phyloP scores from a whole-genome alignment of 1,284 basidiomycete species.

The Caloboletus firmus region DNA sequence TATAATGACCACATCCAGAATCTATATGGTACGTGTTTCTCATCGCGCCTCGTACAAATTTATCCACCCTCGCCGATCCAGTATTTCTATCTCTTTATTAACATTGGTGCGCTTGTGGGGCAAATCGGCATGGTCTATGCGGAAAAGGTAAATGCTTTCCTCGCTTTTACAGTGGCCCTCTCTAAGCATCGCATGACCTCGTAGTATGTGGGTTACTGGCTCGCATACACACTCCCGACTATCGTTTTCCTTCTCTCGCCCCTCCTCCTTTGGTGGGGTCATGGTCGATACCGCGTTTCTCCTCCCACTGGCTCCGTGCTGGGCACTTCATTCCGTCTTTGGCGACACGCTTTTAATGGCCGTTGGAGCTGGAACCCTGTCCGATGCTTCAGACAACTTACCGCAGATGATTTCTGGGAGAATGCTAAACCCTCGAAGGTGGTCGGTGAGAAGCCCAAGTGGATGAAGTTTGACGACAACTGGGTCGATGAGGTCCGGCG shows the following conservation, averaged over 20 bases:
- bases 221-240: constrained; percentile 71
- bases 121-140: constrained; percentile 72
- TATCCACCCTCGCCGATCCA: constrained; percentile 23
- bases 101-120: constrained; percentile 72
- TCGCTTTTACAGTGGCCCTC: background rate
- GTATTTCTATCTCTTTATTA: constrained; percentile 82
- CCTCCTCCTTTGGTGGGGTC: constrained; percentile 65
- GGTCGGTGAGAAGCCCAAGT: constrained; percentile 47
- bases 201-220: constrained; percentile 69
- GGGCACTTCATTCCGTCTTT: constrained; percentile 49
- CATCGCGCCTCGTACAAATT: background rate
- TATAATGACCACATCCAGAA: constrained; percentile 62
- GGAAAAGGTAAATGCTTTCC: constrained; percentile 52
- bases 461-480: constrained; percentile 76
- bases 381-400: constrained; percentile 47
- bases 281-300: constrained; percentile 63
- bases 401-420: constrained; percentile 76
- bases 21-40: constrained; percentile 60
- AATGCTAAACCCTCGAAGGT: constrained; percentile 64
- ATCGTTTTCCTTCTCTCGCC: constrained; percentile 68
- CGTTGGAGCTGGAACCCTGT: constrained; percentile 62
- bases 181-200: constrained; percentile 1
- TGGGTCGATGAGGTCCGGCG: constrained; percentile 85
- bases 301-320: constrained; percentile 83
- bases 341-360: constrained; percentile 50